Conservation (phyloP, 331 rosid species). For the Acacia concinna region DNA sequence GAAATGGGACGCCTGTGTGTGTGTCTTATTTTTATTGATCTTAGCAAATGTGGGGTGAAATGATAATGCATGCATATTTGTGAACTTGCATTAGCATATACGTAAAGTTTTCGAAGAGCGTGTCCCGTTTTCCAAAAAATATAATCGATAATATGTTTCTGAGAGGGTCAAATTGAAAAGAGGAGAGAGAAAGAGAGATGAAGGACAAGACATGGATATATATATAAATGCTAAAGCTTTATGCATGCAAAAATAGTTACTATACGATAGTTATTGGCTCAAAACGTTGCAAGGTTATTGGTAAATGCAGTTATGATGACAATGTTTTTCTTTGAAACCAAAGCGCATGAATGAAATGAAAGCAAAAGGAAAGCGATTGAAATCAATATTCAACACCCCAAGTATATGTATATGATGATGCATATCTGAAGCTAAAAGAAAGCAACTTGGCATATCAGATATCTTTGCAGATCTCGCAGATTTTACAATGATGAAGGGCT, state of each 20-base stretch:
- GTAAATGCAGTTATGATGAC: slow-evolving; percentile 7
- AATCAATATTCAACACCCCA: neutral
- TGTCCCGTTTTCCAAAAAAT: slow-evolving; percentile 18
- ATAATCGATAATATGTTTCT: slow-evolving; percentile 2
- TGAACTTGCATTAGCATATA: neutral
- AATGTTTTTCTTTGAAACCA: slow-evolving; percentile 8
- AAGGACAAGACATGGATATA: slow-evolving; percentile 2
- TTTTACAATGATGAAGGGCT: slow-evolving; percentile 41
- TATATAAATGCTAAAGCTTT: slow-evolving; percentile 16
- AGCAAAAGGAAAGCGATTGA: slow-evolving; percentile 27
- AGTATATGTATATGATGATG: neutral
- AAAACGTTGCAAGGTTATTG: neutral
- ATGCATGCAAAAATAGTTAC: slow-evolving; percentile 33
- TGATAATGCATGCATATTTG: neutral
- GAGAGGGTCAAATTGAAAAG: slow-evolving; percentile 33
- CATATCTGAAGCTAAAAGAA: slow-evolving; percentile 14
- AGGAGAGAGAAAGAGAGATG: slow-evolving; percentile 20
- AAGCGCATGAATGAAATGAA: slow-evolving; percentile 30
- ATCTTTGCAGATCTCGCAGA: slow-evolving; percentile 48
- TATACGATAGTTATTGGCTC: neutral
- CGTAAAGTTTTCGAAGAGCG: neutral
- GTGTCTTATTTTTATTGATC: neutral
- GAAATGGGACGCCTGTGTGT: neutral
- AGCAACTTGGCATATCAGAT: slow-evolving; percentile 32
- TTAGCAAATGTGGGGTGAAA: neutral